Conservation (phyloP, 1,139 yeast genomes). For the Debaryomycetaceae sp. region DNA sequence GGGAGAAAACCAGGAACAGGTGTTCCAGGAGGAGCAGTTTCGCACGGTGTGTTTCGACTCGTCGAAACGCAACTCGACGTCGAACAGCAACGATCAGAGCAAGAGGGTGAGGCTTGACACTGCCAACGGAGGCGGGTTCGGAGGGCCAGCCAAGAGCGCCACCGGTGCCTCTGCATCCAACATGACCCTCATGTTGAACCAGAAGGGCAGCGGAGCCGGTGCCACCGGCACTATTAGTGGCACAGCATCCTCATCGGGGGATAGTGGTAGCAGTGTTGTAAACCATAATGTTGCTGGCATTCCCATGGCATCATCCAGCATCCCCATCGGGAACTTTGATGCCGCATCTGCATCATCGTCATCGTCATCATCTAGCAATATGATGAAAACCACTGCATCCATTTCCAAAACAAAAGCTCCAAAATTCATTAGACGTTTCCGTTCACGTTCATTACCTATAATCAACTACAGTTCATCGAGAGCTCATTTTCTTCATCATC, state of each 20-base stretch:
- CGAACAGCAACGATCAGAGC: slow-evolving; percentile 9
- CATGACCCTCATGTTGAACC: slow-evolving; percentile 5
- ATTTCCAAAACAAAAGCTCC: slow-evolving; percentile 29
- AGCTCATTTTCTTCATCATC: slow-evolving; percentile 12
- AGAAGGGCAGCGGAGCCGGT: slow-evolving; percentile 2
- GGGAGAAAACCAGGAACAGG: slow-evolving; percentile 23
- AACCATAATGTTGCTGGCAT: neutral
- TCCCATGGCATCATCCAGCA: neutral
- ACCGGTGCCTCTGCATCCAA: slow-evolving; percentile 2
- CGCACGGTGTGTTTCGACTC: slow-evolving; percentile 33
- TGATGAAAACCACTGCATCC: slow-evolving; percentile 1
- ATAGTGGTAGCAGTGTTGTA: neutral
- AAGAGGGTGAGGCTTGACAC: slow-evolving; percentile 10
- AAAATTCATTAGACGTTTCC: slow-evolving; percentile 36
- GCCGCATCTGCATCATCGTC: neutral
- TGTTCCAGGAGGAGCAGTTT: slow-evolving; percentile 30
- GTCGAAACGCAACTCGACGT: slow-evolving; percentile 6
- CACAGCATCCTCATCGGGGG: neutral
- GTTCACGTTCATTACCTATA: slow-evolving; percentile 44
- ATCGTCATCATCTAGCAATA: neutral
- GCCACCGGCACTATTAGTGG: neutral
- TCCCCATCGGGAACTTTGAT: neutral
- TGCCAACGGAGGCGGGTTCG: slow-evolving; percentile 5
- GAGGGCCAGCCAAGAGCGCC: slow-evolving; percentile 6
- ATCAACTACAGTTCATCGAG: slow-evolving; percentile 28